Evolutionary conservation across 345 rosid genomes (phyloP).

Genomic region (Brassica napus): Da-Ae NC_063436.1:3434001-3434500

Average conservation of each 20-base stretch:
- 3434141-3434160: constrained; percentile 98
- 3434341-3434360: constrained; percentile 92
- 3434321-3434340: constrained; percentile 83
- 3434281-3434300: neutral
- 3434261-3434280: neutral
- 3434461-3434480: constrained; percentile 50
- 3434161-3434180: constrained; percentile 97
- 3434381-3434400: constrained; percentile 67
- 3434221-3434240: constrained; percentile 38
- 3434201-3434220: constrained; percentile 88
- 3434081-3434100: constrained; percentile 98
- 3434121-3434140: constrained; percentile 80
- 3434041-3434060: constrained; percentile 50
- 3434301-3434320: constrained; percentile 85
- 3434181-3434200: constrained; percentile 86
- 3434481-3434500: constrained; percentile 91
- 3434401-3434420: neutral
- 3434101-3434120: constrained; percentile 88
- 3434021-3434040: neutral
- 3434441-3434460: neutral
- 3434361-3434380: constrained; percentile 88
- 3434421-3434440: neutral
- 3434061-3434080: constrained; percentile 94
- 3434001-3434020: too few relatives aligned
- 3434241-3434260: neutral